A percentile compares a stretch with the other conserved stretches of the same genome.
Conservation (phyloP, 768 basidiomycete genomes). For the Russula abietina region DNA sequence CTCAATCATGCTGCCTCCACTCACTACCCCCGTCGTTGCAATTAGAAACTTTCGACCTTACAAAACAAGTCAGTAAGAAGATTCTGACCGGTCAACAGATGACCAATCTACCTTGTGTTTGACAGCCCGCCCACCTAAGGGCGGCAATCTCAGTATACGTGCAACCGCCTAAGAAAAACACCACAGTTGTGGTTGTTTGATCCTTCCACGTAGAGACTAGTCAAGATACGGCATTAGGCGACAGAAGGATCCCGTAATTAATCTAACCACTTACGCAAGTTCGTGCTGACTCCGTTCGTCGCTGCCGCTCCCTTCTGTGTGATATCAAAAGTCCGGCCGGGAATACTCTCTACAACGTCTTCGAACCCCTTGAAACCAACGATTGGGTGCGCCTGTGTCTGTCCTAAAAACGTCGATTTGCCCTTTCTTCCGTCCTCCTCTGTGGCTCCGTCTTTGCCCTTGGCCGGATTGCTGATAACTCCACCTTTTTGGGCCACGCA, state of each 20-base stretch:
- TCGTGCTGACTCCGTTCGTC: slow-evolving; percentile 29
- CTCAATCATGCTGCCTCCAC: slow-evolving; percentile 66
- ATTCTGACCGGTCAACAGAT: slow-evolving; percentile 7
- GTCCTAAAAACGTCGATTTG: slow-evolving; percentile 38
- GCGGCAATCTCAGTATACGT: slow-evolving; percentile 98
- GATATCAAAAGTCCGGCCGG: slow-evolving; percentile 83
- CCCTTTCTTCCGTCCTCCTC: slow-evolving; percentile 36
- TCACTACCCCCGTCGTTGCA: slow-evolving; percentile 88
- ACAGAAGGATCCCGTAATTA: neutral
- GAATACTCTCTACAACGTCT: slow-evolving; percentile 74
- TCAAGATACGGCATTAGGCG: neutral
- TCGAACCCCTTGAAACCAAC: slow-evolving; percentile 98
- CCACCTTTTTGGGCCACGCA: slow-evolving; percentile 89
- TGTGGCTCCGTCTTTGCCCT: slow-evolving; percentile 48
- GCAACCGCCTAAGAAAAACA: slow-evolving; percentile 96
- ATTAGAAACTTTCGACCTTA: slow-evolving; percentile 83
- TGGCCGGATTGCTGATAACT: slow-evolving; percentile 71
- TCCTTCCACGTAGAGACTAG: slow-evolving; percentile 38
- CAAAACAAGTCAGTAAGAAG: slow-evolving; percentile 5
- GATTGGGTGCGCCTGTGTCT: slow-evolving; percentile 83
- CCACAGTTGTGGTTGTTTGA: slow-evolving; percentile 73
- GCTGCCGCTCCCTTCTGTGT: slow-evolving; percentile 40
- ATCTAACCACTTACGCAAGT: slow-evolving; percentile 33
- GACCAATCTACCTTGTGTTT: slow-evolving; percentile 59
- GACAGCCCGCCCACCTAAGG: slow-evolving; percentile 83